Conservation (phyloP, 1,284 basidiomycete species). For the Sporisorium graminicola region DNA sequence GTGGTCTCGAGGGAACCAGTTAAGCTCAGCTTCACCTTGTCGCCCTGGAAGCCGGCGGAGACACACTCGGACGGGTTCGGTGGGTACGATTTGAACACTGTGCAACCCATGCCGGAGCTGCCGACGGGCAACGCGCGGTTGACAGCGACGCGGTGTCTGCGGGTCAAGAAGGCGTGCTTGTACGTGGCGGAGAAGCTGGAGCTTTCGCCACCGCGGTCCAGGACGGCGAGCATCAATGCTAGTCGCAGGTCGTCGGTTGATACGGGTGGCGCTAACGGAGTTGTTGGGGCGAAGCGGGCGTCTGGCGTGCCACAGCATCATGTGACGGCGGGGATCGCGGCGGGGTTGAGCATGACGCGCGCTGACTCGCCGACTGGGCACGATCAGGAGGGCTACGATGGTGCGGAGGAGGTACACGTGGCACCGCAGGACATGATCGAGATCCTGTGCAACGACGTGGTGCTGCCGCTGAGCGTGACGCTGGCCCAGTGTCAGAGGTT, state of each 20-base stretch:
- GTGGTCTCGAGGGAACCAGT: slow-evolving; percentile 35
- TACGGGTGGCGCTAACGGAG: background rate
- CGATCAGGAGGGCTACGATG: background rate
- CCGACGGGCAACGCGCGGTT: slow-evolving; percentile 81
- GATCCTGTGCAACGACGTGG: slow-evolving; percentile 84
- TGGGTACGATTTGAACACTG: slow-evolving; percentile 24
- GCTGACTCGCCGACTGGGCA: slow-evolving; percentile 6
- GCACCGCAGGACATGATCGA: slow-evolving; percentile 83
- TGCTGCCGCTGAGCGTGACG: slow-evolving; percentile 86
- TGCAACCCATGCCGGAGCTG: slow-evolving; percentile 39
- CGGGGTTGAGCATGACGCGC: slow-evolving; percentile 39
- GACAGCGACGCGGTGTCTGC: slow-evolving; percentile 85
- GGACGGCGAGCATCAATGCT: slow-evolving; percentile 42
- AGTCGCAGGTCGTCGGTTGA: slow-evolving; percentile 40
- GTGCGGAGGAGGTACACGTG: background rate
- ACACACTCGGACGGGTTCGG: slow-evolving; percentile 39
- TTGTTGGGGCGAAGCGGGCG: background rate
- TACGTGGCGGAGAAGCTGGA: slow-evolving; percentile 93
- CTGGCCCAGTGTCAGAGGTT: slow-evolving; percentile 74
- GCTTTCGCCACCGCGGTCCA: slow-evolving; percentile 62
- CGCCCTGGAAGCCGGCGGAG: slow-evolving; percentile 75
- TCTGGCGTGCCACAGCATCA: background rate
- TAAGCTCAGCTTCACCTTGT: slow-evolving; percentile 80
- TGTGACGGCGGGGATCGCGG: background rate
- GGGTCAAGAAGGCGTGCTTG: slow-evolving; percentile 83